A percentile compares a stretch with the other conserved stretches of the same genome.
phyloP scores from a whole-genome alignment of 805 yeast species.

The Candida adriatica region DNA sequence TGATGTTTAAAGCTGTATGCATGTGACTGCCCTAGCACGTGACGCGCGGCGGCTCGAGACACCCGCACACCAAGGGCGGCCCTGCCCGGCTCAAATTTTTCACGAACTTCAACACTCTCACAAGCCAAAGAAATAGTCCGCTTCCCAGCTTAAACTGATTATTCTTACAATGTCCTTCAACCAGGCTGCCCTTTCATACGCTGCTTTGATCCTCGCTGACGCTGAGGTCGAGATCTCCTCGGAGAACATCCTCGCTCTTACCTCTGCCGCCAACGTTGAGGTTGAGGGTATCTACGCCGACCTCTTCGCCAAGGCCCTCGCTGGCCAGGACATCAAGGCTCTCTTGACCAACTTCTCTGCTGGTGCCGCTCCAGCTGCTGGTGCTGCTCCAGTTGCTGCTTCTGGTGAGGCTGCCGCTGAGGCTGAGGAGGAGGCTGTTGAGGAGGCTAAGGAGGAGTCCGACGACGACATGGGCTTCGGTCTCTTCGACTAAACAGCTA shows the following conservation, averaged over 20 bases:
- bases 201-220: constrained; percentile 91
- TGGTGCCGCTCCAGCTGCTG: constrained; percentile 72
- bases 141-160: constrained; percentile 27
- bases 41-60: constrained; percentile 5
- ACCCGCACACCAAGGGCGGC: constrained; percentile 8
- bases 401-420: constrained; percentile 57
- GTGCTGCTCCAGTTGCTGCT: constrained; percentile 58
- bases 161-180: constrained; percentile 50
- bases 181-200: constrained; percentile 86
- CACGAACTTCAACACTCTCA: not conserved
- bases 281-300: constrained; percentile 84
- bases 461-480: constrained; percentile 92
- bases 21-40: constrained; percentile 4
- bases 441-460: constrained; percentile 46
- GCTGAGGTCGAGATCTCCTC: constrained; percentile 83
- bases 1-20: too few relatives aligned
- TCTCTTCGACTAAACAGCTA: constrained; percentile 66
- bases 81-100: constrained; percentile 4
- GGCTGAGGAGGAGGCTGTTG: constrained; percentile 57
- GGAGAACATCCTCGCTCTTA: constrained; percentile 72
- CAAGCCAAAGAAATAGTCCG: constrained; percentile 25
- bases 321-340: constrained; percentile 78
- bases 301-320: constrained; percentile 82
- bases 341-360: constrained; percentile 61
- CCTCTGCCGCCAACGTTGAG: constrained; percentile 76